Evolutionary conservation across 345 rosid species (phyloP), one percentile per base, ranked within the genome.

Genomic region (Excoecaria agallocha): DNA sequence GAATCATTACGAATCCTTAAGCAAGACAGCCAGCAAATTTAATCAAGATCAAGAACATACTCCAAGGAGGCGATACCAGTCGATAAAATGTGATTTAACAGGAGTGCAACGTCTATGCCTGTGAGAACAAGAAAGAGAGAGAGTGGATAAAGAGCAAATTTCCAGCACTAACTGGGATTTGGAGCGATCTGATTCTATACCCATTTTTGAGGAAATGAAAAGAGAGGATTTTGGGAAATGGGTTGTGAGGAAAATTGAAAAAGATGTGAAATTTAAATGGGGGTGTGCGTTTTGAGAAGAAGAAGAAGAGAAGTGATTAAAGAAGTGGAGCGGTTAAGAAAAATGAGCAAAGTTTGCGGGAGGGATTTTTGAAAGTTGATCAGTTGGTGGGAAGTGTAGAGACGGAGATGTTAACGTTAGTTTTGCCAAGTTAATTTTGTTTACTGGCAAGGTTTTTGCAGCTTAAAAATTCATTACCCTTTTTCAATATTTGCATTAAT

Each of bases 41-140:
- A 67, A 50, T 50, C 22, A 46, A 60, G 54, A 78, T 45, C 1
- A 30, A 1, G 19, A 35, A 87, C 98, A 4, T 87, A 93, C 98
- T 48, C 90, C 89, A 45, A 93, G 91, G 77, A 93, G 74, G 73
- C 81, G 93, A 83, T 93, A 93, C 98, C 97, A 93, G 85, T 93
- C 96, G 84, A 87, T 81, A 81, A 93, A 93, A 86, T 75, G 86
- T 43, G 85, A 68, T 30, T 62, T 69, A 6, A 74, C 61, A 41
- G 74, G 54, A 38, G 17, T 63, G 37, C 35, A n/a, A 65, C 62
- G 68, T 48, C 9, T 8, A 3, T 25, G 70, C 38, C 54, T 85
- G 37, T 91, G 98, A 57, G 80, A 66, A 70, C 98, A 93, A 66
- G 85, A 77, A 69, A 87, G 51, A 66, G 79, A 75, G 63, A 75